phyloP scores from a whole-genome alignment of 495 filamentous ascomycete species.

The Sphaerosporella brunnea region DNA sequence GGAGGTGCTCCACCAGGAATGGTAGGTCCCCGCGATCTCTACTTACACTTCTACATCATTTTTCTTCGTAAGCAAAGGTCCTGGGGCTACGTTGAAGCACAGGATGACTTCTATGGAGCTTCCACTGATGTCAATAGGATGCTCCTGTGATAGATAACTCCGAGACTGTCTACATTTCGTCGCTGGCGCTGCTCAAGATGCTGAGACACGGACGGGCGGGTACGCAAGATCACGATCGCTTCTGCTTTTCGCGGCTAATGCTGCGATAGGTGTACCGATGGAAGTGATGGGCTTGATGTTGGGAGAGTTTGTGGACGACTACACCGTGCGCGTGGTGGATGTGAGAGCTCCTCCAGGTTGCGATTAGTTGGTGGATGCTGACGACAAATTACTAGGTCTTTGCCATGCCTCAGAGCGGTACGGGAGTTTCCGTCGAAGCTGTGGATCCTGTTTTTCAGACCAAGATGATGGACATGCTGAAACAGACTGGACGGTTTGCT shows the following conservation, averaged over 20 bases:
- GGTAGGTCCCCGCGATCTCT: too few relatives aligned
- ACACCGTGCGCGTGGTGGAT: constrained; percentile 91
- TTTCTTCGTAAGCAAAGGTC: too few relatives aligned
- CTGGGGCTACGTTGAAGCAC: too few relatives aligned
- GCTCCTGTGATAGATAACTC: constrained; percentile 77
- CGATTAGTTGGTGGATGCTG: not conserved
- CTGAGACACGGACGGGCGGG: constrained; percentile 88
- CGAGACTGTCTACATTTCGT: constrained; percentile 98
- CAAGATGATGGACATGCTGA: constrained; percentile 99
- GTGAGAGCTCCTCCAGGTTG: constrained; percentile 30
- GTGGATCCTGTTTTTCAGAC: constrained; percentile 95
- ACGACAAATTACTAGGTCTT: constrained; percentile 33
- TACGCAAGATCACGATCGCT: constrained; percentile 9
- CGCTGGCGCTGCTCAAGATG: constrained; percentile 94
- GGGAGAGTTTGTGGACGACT: constrained; percentile 97
- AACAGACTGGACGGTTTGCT: constrained; percentile 80
- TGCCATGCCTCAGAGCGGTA: constrained; percentile 98
- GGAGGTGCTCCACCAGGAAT: constrained; percentile 51
- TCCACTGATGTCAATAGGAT: constrained; percentile 3
- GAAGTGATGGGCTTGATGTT: constrained; percentile 99
- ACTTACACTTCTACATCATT: too few relatives aligned
- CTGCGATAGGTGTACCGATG: constrained; percentile 56
- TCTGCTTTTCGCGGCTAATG: constrained; percentile 5
- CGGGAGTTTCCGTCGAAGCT: constrained; percentile 92
- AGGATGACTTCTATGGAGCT: not conserved